Percentiles rank a stretch among this genome's conserved stretches.
These are phyloP conservation scores for Trichoderma guizhouense DNA, from an alignment of 2,329 filamentous ascomycete species.

Conservation along the genomic window DNA sequence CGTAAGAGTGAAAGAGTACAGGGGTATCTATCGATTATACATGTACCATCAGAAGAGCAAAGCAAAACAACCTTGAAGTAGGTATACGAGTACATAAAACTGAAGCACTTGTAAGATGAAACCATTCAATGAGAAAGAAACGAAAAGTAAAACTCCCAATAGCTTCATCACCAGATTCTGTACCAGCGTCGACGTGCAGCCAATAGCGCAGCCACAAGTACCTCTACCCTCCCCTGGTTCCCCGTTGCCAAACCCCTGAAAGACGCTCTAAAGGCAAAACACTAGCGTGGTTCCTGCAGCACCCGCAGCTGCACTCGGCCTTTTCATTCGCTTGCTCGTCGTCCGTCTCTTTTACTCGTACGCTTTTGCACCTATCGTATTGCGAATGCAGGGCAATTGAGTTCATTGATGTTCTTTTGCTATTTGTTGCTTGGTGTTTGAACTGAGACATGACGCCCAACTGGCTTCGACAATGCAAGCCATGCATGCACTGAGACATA, in stretches of 20 bases:
- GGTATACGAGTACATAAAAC: background rate
- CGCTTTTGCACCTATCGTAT: background rate
- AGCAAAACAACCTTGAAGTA: background rate
- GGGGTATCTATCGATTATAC: background rate
- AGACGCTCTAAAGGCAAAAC: slow-evolving; percentile 7
- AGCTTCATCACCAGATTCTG: background rate
- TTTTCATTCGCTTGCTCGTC: slow-evolving; percentile 3
- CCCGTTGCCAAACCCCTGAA: background rate
- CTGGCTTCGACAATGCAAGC: background rate
- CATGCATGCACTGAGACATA: background rate
- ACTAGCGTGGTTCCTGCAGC: slow-evolving; percentile 21
- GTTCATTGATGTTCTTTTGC: background rate
- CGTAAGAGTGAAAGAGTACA: too few relatives aligned
- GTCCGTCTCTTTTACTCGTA: background rate
- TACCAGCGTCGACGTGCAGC: background rate
- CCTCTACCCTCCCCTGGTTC: background rate
- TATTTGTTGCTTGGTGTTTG: background rate
- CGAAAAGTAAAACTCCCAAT: background rate
- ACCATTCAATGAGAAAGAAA: background rate
- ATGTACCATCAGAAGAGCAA: background rate
- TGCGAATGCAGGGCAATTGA: background rate
- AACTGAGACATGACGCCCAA: background rate
- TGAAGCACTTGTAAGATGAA: background rate
- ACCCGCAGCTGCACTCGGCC: background rate
- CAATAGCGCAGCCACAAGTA: background rate